Base-by-base conservation (phyloP, 805 yeast species). In the Blastobotrys mokoenaii region DNA sequence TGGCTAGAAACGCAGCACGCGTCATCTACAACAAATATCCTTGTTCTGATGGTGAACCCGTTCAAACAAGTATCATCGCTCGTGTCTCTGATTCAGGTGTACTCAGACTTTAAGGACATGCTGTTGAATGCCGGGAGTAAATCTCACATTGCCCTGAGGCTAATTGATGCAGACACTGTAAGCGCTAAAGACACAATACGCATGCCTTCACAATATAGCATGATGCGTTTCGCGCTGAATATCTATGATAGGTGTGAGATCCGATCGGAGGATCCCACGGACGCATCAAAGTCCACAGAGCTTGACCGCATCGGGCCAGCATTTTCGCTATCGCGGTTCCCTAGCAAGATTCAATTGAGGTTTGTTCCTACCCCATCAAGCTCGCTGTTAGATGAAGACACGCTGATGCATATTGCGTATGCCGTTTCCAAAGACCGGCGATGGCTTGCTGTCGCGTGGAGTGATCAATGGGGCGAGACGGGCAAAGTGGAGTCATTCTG, bases 381-480 rank as follows among this genome's bases (percentile, higher is more conserved):
- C 15, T 58, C 54, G 25, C 57, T 79, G 6, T 60, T 73, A 38
- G 67, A 72, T n/a, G 84, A 82, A 48, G 96, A 88, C 55, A 70
- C 84, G 1, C 84, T 79, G 54, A 68, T 90, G 17, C 97, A 93
- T 59, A 70, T 93, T 9, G 87, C 95, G 1, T 90, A 89, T 56
- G 86, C 87, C 27, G 63, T 95, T 43, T 82, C 95, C 0, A 69
- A 76, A 2, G 95, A 89, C 60, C 79, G 79, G 49, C 78, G 77
- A 45, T 90, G 96, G 96, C 71, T 87, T 38, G 77, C 80, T 17
- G 94, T 86, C 0, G 82, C 94, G 0, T 87, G 97, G 94, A 72
- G 93, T 0, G 96, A 90, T 57, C 90, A 89, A 41, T 73, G 74
- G 59, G 96, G 96, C 0, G 68, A 70, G 2, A 70, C 77, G 10